Percentiles rank a stretch among this genome's conserved stretches.
Evolutionary conservation across 2,329 filamentous ascomycete genomes (phyloP).

Genomic region (Macrophomina pseudophaseolina): DNA sequence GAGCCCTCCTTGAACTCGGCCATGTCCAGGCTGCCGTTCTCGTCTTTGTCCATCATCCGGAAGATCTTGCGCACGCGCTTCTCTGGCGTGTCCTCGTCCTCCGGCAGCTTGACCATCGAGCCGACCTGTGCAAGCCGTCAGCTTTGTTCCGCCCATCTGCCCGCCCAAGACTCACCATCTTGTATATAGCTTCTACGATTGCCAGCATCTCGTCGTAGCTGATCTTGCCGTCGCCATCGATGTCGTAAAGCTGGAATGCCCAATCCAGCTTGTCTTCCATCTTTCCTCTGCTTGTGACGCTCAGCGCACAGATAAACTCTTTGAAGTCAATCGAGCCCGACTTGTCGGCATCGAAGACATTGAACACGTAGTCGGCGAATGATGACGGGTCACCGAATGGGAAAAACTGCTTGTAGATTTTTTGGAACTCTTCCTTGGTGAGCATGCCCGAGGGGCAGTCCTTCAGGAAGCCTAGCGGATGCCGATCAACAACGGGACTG

Average conservation of each 20-base stretch:
- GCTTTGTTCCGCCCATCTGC: background rate
- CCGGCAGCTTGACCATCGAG: slow-evolving; percentile 97
- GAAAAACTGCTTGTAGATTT: slow-evolving; percentile 99
- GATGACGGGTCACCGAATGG: slow-evolving; percentile 96
- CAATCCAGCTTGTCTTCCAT: slow-evolving; percentile 99
- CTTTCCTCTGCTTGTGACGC: slow-evolving; percentile 94
- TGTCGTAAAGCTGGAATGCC: slow-evolving; percentile 99
- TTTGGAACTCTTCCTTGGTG: slow-evolving; percentile 98
- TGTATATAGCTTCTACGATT: slow-evolving; percentile 99
- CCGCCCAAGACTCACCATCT: slow-evolving; percentile 72
- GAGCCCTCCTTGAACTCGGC: slow-evolving; percentile 99
- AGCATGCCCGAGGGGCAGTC: slow-evolving; percentile 97
- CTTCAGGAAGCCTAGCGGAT: slow-evolving; percentile 82
- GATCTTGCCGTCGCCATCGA: slow-evolving; percentile 98
- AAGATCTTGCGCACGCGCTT: slow-evolving; percentile 99
- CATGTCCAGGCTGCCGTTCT: slow-evolving; percentile 96
- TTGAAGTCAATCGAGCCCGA: slow-evolving; percentile 99
- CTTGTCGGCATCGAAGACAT: slow-evolving; percentile 97
- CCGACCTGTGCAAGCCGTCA: slow-evolving; percentile 69
- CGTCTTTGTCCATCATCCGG: slow-evolving; percentile 99
- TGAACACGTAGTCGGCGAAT: slow-evolving; percentile 99
- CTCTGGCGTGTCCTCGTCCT: slow-evolving; percentile 98
- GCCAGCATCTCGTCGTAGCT: slow-evolving; percentile 99
- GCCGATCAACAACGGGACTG: slow-evolving; percentile 31
- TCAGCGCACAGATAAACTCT: slow-evolving; percentile 98